These are phyloP conservation scores for Colletotrichum lini DNA, from an alignment of 2,329 filamentous ascomycete genomes.

Conservation along the genomic window DNA sequence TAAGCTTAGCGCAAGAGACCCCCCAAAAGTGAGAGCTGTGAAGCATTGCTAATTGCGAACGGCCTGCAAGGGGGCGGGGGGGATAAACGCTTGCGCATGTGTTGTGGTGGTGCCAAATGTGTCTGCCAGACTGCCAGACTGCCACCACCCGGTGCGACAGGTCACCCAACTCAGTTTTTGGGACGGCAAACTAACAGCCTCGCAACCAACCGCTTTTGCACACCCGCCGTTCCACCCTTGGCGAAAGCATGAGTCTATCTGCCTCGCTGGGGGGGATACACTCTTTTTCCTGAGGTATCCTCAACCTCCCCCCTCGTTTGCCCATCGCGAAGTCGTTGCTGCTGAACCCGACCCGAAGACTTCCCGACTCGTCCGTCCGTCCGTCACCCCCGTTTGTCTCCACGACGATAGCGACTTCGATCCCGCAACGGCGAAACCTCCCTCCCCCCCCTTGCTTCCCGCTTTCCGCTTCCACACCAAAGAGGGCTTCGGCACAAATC, in stretches of 20 bases:
- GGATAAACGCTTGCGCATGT: background rate
- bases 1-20: constrained; percentile 33
- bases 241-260: constrained; percentile 14
- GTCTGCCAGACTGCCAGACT: constrained; percentile 27
- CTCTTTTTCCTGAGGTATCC: background rate
- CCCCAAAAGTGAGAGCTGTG: constrained; percentile 36
- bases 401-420: constrained; percentile 33
- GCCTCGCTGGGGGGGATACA: background rate
- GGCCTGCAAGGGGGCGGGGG: constrained; percentile 27
- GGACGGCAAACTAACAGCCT: constrained; percentile 37
- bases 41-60: constrained; percentile 32
- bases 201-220: background rate
- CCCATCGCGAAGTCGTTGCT: background rate
- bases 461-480: constrained; percentile 7
- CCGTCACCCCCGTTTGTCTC: constrained; percentile 3
- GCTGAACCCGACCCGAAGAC: constrained; percentile 11
- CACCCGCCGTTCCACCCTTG: constrained; percentile 3
- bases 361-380: background rate
- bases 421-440: constrained; percentile 20
- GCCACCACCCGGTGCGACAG: constrained; percentile 36
- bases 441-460: constrained; percentile 22
- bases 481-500: constrained; percentile 36
- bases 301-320: constrained; percentile 5
- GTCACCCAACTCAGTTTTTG: constrained; percentile 38
- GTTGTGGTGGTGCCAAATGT: constrained; percentile 36